phyloP scores from a whole-genome alignment of 1,139 yeast genomes.

The Pneumocystis jirovecii region DNA sequence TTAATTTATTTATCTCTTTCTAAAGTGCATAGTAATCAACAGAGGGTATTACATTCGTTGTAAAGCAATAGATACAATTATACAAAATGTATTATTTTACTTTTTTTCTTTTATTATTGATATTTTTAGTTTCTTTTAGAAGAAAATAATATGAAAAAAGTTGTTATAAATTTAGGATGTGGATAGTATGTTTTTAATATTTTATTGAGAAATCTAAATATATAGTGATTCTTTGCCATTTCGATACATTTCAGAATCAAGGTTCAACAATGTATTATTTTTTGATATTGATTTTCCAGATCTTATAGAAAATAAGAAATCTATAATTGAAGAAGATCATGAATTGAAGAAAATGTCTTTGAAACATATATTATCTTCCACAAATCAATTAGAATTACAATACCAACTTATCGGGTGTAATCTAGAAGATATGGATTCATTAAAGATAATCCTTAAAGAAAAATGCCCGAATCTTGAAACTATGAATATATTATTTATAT shows the following conservation, averaged over 20 bases:
- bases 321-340: conserved; percentile 35
- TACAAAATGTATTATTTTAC: conserved; percentile 32
- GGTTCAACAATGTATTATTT: conserved; percentile 30
- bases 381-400: conserved; percentile 27
- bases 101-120: conserved; percentile 16
- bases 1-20: conserved; percentile 46
- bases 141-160: conserved; percentile 14
- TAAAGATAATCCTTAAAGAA: conserved; percentile 27
- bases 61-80: conserved; percentile 47
- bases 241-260: conserved; percentile 35
- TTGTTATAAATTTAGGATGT: conserved; percentile 61
- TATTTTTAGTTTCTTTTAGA: conserved; percentile 8
- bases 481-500: conserved; percentile 44
- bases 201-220: not conserved
- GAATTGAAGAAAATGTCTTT: conserved; percentile 33
- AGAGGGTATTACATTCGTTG: conserved; percentile 75
- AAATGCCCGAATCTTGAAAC: conserved; percentile 22
- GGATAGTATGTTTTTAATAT: conserved; percentile 32
- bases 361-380: conserved; percentile 7
- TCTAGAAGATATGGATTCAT: conserved; percentile 36
- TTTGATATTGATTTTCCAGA: conserved; percentile 69
- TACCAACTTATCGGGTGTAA: conserved; percentile 63
- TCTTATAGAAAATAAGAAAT: conserved; percentile 38
- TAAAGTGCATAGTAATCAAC: conserved; percentile 64
- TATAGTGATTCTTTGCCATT: conserved; percentile 53